Base-by-base conservation (phyloP, 108 stramenopile species). In the Cyclostephanos invisitatus region DNA sequence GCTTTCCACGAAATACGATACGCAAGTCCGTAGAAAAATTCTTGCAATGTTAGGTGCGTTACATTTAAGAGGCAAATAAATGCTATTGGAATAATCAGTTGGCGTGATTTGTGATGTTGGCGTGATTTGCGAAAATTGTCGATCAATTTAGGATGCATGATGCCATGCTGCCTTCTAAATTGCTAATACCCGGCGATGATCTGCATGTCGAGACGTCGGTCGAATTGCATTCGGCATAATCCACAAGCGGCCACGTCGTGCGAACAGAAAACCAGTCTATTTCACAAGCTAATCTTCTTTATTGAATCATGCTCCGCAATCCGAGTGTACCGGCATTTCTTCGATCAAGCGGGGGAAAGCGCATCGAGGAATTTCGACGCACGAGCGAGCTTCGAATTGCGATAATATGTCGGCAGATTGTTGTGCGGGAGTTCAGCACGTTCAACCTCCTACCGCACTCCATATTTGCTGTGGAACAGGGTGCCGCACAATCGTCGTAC, bases 271-370 rank as follows among this genome's bases (percentile, higher is more conserved):
- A 59, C 21, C 18, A 36, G 10, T 14, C 35, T 24, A 15, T 76
- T 77, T 70, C 22, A 27, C 10, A 10, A 46, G 10, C 42, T 77
- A n/a, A 42, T 77, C 49, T 18, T 50, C 35, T 35, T 53, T 4
- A 69, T 46, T 27, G 64, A 68, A 60, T 64, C 76, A 32, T 66
- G 69, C 40, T 77, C 48, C 35, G 32, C 71, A 56, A 56, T 77
- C 22, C 32, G 32, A 54, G 53, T 54, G 25, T 54, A 15, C 53
- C 5, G 21, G 12, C 53, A 25, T 25, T 54, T 54, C 22, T 54
- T 54, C 25, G 25, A 54, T 7, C 53, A 54, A 24, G 21, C 24
- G 11, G 53, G 25, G 25, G 11, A 24, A 54, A 54, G 53, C 25
- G 12, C 53, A 24, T 54, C 10, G 22, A 54, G 25, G 53, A 54